A percentile compares a stretch with the other conserved stretches of the same genome.
Conservation (phyloP, 176 grass and related monocot species). For the Cenchrus americanus region DNA sequence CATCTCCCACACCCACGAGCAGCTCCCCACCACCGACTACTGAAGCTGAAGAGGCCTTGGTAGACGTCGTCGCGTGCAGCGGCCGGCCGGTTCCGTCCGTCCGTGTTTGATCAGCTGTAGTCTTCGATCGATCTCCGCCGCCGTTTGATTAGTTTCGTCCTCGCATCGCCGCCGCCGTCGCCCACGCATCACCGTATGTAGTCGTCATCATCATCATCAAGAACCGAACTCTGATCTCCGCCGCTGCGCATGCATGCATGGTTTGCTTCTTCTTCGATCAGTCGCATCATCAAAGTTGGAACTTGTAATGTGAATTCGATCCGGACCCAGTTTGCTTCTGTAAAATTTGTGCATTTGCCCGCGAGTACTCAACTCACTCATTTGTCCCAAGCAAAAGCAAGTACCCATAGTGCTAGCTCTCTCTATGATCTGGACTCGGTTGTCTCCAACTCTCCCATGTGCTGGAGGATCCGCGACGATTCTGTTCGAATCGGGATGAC, state of each 20-base stretch:
- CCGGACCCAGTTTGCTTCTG: constrained; percentile 42
- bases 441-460: neutral
- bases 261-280: constrained; percentile 21
- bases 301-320: constrained; percentile 32
- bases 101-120: neutral
- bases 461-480: neutral
- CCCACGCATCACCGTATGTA: too few relatives aligned
- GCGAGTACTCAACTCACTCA: neutral
- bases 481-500: neutral
- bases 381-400: too few relatives aligned
- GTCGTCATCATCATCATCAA: neutral
- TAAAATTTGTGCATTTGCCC: constrained; percentile 49
- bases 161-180: neutral
- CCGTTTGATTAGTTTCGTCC: constrained; percentile 17
- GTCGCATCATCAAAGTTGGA: constrained; percentile 12
- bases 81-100: neutral
- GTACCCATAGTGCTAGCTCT: too few relatives aligned
- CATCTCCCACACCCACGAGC: constrained; percentile 75
- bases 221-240: neutral
- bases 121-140: neutral
- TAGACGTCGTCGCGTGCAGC: neutral
- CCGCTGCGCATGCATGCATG: neutral
- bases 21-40: constrained; percentile 74
- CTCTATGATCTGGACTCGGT: too few relatives aligned
- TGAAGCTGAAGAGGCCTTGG: constrained; percentile 29